These are phyloP conservation scores for Cladosporium colombiae DNA, from an alignment of 2,329 filamentous ascomycete genomes.

Conservation along the genomic window DNA sequence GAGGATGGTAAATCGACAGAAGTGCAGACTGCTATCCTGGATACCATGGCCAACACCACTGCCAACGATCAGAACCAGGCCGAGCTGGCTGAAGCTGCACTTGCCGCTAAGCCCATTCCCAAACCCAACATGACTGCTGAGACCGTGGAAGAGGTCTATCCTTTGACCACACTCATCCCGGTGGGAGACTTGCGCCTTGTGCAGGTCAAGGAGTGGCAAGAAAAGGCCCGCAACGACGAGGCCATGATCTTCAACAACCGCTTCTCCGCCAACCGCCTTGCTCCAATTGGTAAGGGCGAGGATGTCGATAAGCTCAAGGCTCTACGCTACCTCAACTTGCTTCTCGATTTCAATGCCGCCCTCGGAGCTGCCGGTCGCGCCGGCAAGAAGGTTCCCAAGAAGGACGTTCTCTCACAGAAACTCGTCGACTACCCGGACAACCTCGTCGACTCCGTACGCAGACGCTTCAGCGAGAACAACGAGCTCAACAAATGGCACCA, in stretches of 20 bases:
- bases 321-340: constrained; percentile 50
- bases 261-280: constrained; percentile 66
- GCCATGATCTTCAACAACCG: constrained; percentile 59
- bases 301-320: constrained; percentile 50
- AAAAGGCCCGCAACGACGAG: constrained; percentile 61
- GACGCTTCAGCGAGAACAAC: constrained; percentile 64
- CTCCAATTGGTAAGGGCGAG: constrained; percentile 57
- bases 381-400: constrained; percentile 56
- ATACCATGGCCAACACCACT: constrained; percentile 62
- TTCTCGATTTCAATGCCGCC: constrained; percentile 50
- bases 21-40: constrained; percentile 61
- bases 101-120: constrained; percentile 72
- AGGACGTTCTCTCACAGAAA: constrained; percentile 61
- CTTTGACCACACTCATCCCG: constrained; percentile 66
- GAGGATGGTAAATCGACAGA: constrained; percentile 52
- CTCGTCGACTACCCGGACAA: constrained; percentile 59
- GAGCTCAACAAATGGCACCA: constrained; percentile 70
- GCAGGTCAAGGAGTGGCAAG: constrained; percentile 73
- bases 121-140: constrained; percentile 66
- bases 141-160: constrained; percentile 72
- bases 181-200: constrained; percentile 66
- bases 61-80: constrained; percentile 67
- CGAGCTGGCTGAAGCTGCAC: constrained; percentile 64
- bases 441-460: constrained; percentile 66
- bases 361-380: constrained; percentile 36